These are phyloP conservation scores for Fusarium abutilonis DNA, from an alignment of 2,329 filamentous ascomycete species.

Conservation along the genomic window DNA sequence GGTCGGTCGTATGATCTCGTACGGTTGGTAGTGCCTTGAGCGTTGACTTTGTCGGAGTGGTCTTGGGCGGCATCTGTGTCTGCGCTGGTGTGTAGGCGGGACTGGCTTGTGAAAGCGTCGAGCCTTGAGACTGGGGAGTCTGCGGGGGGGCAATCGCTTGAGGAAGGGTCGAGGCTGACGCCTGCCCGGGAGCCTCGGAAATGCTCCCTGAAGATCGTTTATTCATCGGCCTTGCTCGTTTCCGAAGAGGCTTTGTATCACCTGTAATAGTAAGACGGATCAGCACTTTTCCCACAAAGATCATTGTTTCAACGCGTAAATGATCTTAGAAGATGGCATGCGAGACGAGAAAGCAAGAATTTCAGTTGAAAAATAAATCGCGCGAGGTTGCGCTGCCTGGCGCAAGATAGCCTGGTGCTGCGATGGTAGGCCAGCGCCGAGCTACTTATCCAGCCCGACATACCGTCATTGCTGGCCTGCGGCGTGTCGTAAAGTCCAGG, in stretches of 20 bases:
- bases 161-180: slow-evolving; percentile 56
- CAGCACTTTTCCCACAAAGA: slow-evolving; percentile 24
- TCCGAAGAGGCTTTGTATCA: slow-evolving; percentile 60
- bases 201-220: slow-evolving; percentile 60
- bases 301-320: background rate
- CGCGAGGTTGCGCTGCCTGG: slow-evolving; percentile 22
- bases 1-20: slow-evolving; percentile 95
- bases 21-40: slow-evolving; percentile 96
- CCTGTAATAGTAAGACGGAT: slow-evolving; percentile 53
- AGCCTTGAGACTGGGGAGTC: slow-evolving; percentile 63
- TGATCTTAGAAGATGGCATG: slow-evolving; percentile 45
- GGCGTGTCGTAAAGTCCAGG: slow-evolving; percentile 69
- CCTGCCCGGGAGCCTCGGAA: slow-evolving; percentile 67
- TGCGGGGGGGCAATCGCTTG: slow-evolving; percentile 60
- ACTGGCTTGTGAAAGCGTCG: slow-evolving; percentile 56
- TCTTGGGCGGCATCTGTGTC: slow-evolving; percentile 73
- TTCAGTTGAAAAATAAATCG: slow-evolving; percentile 28
- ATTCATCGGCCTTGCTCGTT: slow-evolving; percentile 72
- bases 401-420: slow-evolving; percentile 39
- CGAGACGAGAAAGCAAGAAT: slow-evolving; percentile 46
- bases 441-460: slow-evolving; percentile 57
- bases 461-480: slow-evolving; percentile 76
- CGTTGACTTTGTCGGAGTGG: slow-evolving; percentile 82
- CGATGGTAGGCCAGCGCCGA: slow-evolving; percentile 50
- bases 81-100: slow-evolving; percentile 53